A percentile compares a stretch with the other conserved stretches of the same genome.
These are phyloP conservation scores for Carallia brachiata DNA, from an alignment of 345 rosid genomes.

Conservation along the genomic window DNA sequence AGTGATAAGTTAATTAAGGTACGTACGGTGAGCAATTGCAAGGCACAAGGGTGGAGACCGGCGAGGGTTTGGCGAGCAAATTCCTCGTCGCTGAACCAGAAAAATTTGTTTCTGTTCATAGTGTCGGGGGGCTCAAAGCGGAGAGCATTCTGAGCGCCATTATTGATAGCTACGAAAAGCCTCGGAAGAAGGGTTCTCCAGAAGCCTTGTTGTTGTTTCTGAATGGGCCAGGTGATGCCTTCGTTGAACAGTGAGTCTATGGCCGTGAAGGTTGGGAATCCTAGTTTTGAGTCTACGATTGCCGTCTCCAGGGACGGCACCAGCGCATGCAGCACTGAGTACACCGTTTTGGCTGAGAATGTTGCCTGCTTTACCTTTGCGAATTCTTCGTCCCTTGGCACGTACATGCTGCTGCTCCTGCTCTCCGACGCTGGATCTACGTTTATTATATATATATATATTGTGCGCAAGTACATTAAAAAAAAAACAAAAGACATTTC, in stretches of 20 bases:
- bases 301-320: constrained; percentile 49
- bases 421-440: constrained; percentile 58
- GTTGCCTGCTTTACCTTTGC: constrained; percentile 42
- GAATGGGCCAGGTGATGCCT: constrained; percentile 43
- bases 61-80: constrained; percentile 75
- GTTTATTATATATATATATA: not conserved
- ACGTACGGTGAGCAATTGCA: constrained; percentile 53
- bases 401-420: constrained; percentile 44
- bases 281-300: constrained; percentile 38
- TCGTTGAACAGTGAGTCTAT: constrained; percentile 65
- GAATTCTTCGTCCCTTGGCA: constrained; percentile 82
- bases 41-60: constrained; percentile 62
- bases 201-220: constrained; percentile 26
- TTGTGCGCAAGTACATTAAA: too few species aligned
- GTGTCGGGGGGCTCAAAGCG: constrained; percentile 57
- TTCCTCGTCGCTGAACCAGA: constrained; percentile 79
- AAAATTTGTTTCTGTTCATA: constrained; percentile 53
- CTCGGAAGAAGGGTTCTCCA: constrained; percentile 50
- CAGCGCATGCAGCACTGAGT: constrained; percentile 62
- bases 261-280: constrained; percentile 60
- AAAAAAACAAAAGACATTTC: too few species aligned
- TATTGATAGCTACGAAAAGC: constrained; percentile 41
- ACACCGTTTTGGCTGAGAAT: constrained; percentile 58
- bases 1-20: too few species aligned
- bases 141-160: constrained; percentile 40